phyloP scores from a whole-genome alignment of 2,329 filamentous ascomycete genomes.

The Calonectria multiphialidica region DNA sequence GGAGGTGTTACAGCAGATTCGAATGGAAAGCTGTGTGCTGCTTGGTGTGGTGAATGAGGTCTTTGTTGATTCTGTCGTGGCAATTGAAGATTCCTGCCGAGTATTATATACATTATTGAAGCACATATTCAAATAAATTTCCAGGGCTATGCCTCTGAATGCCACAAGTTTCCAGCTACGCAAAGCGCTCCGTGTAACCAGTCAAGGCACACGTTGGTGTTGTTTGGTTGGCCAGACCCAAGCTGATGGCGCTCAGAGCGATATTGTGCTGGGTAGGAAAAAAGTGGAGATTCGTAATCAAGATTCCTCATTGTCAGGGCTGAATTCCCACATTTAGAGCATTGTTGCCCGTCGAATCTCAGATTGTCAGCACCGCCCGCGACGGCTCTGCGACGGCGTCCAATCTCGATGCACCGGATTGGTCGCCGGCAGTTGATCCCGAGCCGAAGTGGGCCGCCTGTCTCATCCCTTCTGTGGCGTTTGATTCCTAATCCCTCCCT shows the following conservation, averaged over 20 bases:
- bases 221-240: no score
- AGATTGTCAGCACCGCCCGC: background rate
- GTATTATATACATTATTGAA: background rate
- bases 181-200: no score
- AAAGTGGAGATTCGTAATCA: background rate
- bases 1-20: background rate
- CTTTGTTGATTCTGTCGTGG: background rate
- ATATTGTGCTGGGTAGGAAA: background rate
- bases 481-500: background rate
- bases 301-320: conserved; percentile 2
- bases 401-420: background rate
- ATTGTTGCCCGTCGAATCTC: background rate
- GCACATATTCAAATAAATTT: background rate
- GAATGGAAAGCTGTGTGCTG: background rate
- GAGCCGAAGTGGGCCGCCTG: background rate
- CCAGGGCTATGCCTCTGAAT: background rate
- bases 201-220: no score
- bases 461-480: no score
- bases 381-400: background rate
- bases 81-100: background rate
- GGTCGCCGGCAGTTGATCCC: background rate
- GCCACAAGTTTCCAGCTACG: no score
- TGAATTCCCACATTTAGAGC: background rate
- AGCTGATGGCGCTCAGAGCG: no score
- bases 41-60: background rate